Conservation (phyloP, 2,329 filamentous ascomycete genomes). For the Aspergillus hortae region DNA sequence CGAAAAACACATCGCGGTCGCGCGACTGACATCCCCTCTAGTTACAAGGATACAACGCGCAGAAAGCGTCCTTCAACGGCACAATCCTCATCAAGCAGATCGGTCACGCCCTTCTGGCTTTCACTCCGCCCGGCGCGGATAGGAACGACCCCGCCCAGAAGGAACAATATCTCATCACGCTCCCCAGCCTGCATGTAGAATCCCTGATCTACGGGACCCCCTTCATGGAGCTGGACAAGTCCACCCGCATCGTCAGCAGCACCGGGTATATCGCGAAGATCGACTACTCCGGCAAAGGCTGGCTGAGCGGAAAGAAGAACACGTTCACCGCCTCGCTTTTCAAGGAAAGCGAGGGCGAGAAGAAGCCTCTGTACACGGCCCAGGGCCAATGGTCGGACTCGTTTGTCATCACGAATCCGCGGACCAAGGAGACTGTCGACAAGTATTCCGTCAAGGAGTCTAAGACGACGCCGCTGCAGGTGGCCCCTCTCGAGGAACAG, state of each 20-base stretch:
- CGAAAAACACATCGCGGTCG: neutral
- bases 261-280: constrained; percentile 85
- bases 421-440: constrained; percentile 50
- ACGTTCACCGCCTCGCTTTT: constrained; percentile 74
- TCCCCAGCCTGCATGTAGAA: constrained; percentile 89
- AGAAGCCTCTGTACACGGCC: constrained; percentile 71
- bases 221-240: constrained; percentile 85
- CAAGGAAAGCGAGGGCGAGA: constrained; percentile 61
- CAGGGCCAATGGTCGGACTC: constrained; percentile 87
- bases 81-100: constrained; percentile 96
- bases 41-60: constrained; percentile 83
- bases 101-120: constrained; percentile 78
- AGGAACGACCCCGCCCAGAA: constrained; percentile 36
- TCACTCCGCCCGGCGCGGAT: constrained; percentile 54
- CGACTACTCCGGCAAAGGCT: constrained; percentile 90
- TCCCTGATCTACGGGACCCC: constrained; percentile 71
- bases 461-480: constrained; percentile 63
- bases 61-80: constrained; percentile 90
- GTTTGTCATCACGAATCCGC: constrained; percentile 73
- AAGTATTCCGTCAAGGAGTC: constrained; percentile 58
- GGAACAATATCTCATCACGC: constrained; percentile 84
- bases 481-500: constrained; percentile 73
- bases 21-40: constrained; percentile 15
- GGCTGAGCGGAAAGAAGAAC: constrained; percentile 96
- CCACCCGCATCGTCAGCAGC: constrained; percentile 80